A percentile compares a stretch with the other conserved stretches of the same genome.
phyloP scores from a whole-genome alignment of 768 basidiomycete species.

The Rhodotorula graminis region DNA sequence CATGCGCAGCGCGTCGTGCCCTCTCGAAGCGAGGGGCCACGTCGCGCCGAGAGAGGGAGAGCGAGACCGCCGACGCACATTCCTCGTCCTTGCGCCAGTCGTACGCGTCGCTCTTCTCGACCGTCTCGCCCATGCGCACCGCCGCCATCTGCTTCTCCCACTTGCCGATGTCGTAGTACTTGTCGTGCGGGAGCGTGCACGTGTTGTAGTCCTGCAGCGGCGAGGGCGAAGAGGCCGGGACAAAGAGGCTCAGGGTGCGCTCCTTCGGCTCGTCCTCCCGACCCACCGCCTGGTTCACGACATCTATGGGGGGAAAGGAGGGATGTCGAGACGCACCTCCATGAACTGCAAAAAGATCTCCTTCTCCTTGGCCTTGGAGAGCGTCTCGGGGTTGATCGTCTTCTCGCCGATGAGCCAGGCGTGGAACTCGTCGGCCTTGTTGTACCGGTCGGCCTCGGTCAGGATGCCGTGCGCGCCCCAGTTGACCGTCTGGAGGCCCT shows the following conservation, averaged over 20 bases:
- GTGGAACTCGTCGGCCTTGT: slow-evolving; percentile 36
- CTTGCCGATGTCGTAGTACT: slow-evolving; percentile 33
- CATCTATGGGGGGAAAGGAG: background rate
- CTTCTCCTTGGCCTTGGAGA: slow-evolving; percentile 31
- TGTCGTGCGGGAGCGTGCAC: slow-evolving; percentile 31
- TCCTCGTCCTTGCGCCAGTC: slow-evolving; percentile 25
- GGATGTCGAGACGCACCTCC: slow-evolving; percentile 9
- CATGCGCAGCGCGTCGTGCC: too few relatives aligned
- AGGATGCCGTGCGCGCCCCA: slow-evolving; percentile 37
- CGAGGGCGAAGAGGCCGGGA: too few relatives aligned
- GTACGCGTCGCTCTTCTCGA: slow-evolving; percentile 17
- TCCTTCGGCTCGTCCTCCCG: too few relatives aligned
- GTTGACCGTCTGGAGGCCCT: slow-evolving; percentile 21
- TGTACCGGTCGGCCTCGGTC: slow-evolving; percentile 35
- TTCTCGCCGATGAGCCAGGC: slow-evolving; percentile 27
- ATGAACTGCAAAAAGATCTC: slow-evolving; percentile 33
- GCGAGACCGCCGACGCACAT: background rate
- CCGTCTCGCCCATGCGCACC: slow-evolving; percentile 35
- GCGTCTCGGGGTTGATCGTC: slow-evolving; percentile 29
- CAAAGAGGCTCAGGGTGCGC: too few relatives aligned
- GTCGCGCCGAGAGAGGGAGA: background rate
- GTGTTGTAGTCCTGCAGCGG: slow-evolving; percentile 33
- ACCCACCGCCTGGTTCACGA: too few relatives aligned
- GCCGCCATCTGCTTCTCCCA: slow-evolving; percentile 30
- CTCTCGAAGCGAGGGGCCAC: too few relatives aligned